Base-by-base conservation (phyloP, 768 basidiomycete species). In the Cyathus striatus region DNA sequence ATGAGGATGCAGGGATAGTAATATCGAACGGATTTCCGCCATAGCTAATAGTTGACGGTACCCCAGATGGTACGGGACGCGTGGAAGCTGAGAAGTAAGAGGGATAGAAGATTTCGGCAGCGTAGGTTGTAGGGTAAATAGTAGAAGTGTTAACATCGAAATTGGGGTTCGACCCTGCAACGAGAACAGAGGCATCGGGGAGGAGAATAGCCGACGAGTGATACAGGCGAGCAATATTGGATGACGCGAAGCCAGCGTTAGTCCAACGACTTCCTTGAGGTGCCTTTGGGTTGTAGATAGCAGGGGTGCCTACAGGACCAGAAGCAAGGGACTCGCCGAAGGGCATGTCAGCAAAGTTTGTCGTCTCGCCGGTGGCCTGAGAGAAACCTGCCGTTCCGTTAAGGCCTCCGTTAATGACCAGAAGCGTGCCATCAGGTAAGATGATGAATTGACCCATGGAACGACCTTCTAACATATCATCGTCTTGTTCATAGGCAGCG, bases 121-220 rank as follows among this genome's bases (percentile, higher is more conserved):
- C 68, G 55, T 93, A 94, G 21, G 82, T 79, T 2, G 91, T 91
- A 1, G 85, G 83, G 70, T 71, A 91, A 25, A 70, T 27, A 7
- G 76, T 73, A n/a, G 66, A 61, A 24, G 66, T 47, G 53, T 85
- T 83, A 47, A 86, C 83, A 53, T 97, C 93, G 24, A 86, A 71
- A 56, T 94, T 94, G 1, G 94, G 93, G 66, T 97, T 97, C 23
- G 90, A 91, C 5, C 95, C 95, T 22, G 90, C 90, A 50, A 95
- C 76, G 38, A 96, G 61, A 26, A 98, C 83, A 2, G 87, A 88
- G 1, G 79, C 89, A 47, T 88, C 92, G 6, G 91, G 85, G 14
- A 97, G 78, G 21, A 97, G 76, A n/a, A 94, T 75, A 6, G 91
- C 93, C 0, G 79, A 78, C 0, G 92, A 95, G 65, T 98, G 95